These are phyloP conservation scores for Phytopythium boreale DNA, from an alignment of 352 stramenopile species.

Conservation along the genomic window DNA sequence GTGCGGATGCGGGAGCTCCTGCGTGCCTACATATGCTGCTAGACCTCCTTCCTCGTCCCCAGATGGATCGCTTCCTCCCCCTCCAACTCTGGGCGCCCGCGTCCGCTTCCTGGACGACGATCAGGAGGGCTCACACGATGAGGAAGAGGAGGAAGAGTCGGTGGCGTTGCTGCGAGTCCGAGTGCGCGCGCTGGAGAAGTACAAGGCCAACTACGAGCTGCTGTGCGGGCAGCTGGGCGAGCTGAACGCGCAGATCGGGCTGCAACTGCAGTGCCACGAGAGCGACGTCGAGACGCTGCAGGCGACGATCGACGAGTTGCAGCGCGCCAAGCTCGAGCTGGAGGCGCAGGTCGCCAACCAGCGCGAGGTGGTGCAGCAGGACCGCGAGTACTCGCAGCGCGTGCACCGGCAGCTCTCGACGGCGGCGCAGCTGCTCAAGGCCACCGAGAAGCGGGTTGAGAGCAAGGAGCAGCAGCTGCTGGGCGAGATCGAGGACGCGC, in stretches of 20 bases:
- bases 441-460: conserved; percentile 47
- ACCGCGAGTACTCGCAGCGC: conserved; percentile 52
- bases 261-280: conserved; percentile 70
- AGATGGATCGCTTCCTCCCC: not conserved
- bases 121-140: not conserved
- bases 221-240: conserved; percentile 64
- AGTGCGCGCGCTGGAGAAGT: conserved; percentile 54
- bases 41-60: not conserved
- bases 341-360: conserved; percentile 19
- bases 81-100: not conserved
- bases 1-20: conserved; percentile 4
- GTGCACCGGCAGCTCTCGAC: conserved; percentile 62
- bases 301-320: conserved; percentile 29
- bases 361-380: conserved; percentile 23
- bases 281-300: conserved; percentile 52
- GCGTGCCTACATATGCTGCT: not conserved
- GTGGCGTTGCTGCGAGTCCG: conserved; percentile 37
- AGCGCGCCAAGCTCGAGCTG: conserved; percentile 36
- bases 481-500: conserved; percentile 16
- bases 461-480: conserved; percentile 29
- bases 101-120: conserved; percentile 5
- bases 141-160: conserved; percentile 5
- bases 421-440: conserved; percentile 51
- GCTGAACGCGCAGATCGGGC: conserved; percentile 64
- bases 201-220: conserved; percentile 78